phyloP scores from a whole-genome alignment of 78 protist species.

The Cavenderia fasciculata region DNA sequence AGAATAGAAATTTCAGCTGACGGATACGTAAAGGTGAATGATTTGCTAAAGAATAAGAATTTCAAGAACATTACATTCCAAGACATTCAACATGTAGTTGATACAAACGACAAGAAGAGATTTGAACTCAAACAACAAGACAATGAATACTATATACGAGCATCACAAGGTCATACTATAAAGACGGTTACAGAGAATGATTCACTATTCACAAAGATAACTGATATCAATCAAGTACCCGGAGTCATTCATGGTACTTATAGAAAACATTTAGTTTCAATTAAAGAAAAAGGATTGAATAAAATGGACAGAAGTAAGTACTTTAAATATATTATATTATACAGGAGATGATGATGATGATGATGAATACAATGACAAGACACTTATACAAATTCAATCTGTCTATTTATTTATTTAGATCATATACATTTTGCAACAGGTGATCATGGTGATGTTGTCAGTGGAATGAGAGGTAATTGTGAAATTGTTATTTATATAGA shows the following conservation, averaged over 20 bases:
- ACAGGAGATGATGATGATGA: no score
- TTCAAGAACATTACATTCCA: conserved; percentile 10
- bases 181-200: conserved; percentile 15
- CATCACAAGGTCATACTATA: conserved; percentile 66
- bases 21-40: conserved; percentile 13
- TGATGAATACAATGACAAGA: no score
- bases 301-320: conserved; percentile 66
- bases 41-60: conserved; percentile 13
- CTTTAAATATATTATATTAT: no score
- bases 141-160: conserved; percentile 10
- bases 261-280: conserved; percentile 53
- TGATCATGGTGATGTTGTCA: neutral
- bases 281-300: conserved; percentile 20
- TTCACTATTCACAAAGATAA: neutral
- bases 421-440: conserved; percentile 53
- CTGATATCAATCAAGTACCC: conserved; percentile 6
- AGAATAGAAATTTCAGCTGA: neutral
- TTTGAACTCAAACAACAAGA: neutral
- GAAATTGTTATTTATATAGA: conserved; percentile 23
- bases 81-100: conserved; percentile 12
- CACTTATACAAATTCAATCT: no score
- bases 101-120: conserved; percentile 63
- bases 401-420: no score
- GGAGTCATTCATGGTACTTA: conserved; percentile 50
- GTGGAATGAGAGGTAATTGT: conserved; percentile 39